Conservation (phyloP, 2,329 filamentous ascomycete species). For the Calonectria pseudoreteaudii region DNA sequence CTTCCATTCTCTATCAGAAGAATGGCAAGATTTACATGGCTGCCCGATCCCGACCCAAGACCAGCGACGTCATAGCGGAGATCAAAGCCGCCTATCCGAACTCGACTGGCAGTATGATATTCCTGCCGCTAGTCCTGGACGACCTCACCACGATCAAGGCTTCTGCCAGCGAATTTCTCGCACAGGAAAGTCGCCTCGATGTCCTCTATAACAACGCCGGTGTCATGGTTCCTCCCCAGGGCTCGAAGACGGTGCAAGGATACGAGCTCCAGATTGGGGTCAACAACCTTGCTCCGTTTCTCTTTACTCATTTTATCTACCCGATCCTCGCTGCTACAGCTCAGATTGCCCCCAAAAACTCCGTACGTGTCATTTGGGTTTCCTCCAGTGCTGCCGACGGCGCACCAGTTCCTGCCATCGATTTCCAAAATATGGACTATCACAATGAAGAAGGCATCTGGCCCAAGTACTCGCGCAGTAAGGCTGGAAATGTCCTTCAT, state of each 20-base stretch:
- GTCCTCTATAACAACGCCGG: constrained; percentile 56
- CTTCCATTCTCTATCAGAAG: background rate
- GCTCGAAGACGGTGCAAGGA: constrained; percentile 50
- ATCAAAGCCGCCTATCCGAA: constrained; percentile 49
- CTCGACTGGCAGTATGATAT: constrained; percentile 52
- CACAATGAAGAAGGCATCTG: constrained; percentile 21
- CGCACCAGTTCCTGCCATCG: background rate
- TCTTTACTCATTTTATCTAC: constrained; percentile 49
- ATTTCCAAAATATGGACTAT: constrained; percentile 38
- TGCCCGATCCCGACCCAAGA: background rate
- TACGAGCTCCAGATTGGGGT: constrained; percentile 56
- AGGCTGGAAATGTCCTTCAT: constrained; percentile 40
- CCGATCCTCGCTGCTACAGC: constrained; percentile 44
- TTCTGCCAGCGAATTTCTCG: constrained; percentile 40
- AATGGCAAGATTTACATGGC: background rate
- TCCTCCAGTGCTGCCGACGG: constrained; percentile 27
- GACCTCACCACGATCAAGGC: constrained; percentile 47
- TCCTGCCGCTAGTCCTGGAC: constrained; percentile 54
- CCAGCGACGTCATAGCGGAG: constrained; percentile 20
- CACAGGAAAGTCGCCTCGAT: constrained; percentile 45
- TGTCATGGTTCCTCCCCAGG: constrained; percentile 52
- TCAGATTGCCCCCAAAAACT: constrained; percentile 39
- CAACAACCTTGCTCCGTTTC: constrained; percentile 53
- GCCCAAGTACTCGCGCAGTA: constrained; percentile 42
- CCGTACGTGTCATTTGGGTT: constrained; percentile 46